Conservation (phyloP, 2,329 filamentous ascomycete genomes). For the Chrysosporium keratinophilum region DNA sequence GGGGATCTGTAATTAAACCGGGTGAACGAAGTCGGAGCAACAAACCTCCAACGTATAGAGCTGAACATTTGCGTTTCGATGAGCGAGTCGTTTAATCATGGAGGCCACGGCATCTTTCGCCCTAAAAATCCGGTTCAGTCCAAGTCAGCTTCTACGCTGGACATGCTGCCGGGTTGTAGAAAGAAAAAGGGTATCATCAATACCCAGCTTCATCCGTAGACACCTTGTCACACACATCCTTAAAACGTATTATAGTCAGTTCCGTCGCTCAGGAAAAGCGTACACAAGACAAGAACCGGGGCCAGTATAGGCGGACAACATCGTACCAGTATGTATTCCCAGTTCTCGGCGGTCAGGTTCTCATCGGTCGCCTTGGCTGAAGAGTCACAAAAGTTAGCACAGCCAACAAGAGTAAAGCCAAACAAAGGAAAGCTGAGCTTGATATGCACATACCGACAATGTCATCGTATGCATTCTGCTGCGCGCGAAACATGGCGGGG, state of each 20-base stretch:
- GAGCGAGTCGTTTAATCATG: slow-evolving; percentile 82
- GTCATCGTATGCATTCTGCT: slow-evolving; percentile 61
- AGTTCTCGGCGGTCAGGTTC: slow-evolving; percentile 82
- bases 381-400: slow-evolving; percentile 22
- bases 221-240: slow-evolving; percentile 54
- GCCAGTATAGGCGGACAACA: background rate
- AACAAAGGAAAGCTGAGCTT: background rate
- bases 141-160: background rate
- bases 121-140: slow-evolving; percentile 25
- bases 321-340: slow-evolving; percentile 57
- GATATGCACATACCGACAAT: slow-evolving; percentile 47
- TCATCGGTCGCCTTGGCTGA: slow-evolving; percentile 84
- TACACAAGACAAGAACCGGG: background rate
- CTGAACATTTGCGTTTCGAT: slow-evolving; percentile 92
- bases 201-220: slow-evolving; percentile 41
- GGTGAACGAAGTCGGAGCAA: background rate
- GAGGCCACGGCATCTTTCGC: slow-evolving; percentile 79
- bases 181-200: slow-evolving; percentile 8
- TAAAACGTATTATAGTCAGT: slow-evolving; percentile 11
- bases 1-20: background rate
- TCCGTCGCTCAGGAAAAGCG: background rate
- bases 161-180: background rate
- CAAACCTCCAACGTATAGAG: slow-evolving; percentile 79
- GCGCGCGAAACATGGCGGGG: slow-evolving; percentile 46
- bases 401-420: background rate